Base-by-base conservation (phyloP, 2,329 filamentous ascomycete species). In the Xylariaceae sp. region DNA sequence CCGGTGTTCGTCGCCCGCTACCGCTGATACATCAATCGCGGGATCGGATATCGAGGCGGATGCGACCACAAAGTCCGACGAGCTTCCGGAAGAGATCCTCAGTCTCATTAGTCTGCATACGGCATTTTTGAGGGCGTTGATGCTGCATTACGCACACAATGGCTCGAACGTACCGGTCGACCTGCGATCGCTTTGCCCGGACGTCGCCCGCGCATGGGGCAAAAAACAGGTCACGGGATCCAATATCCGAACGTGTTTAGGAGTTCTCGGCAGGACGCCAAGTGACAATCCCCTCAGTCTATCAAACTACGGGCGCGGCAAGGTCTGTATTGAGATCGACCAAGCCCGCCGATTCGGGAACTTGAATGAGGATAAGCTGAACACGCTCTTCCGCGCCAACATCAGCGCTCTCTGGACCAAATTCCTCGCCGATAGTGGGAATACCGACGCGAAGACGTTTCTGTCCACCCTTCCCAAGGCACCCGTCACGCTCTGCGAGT, bases 71-170 rank as follows among this genome's bases (percentile, higher is more conserved):
- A 64, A 63, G 6, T n/a, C 51, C 7, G 16, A 34, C 19, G 49
- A 54, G 39, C 73, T 85, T 5, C 81, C 79, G 10, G 66, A 65
- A 16, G 80, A 83, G 61, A 71, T 84, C 39, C 68, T 75, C 53
- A 81, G 87, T 46, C 73, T 90, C 15, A 70, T 88, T 47, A 73
- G 79, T 53, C 74, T 92, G 22, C 83, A 90, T 67, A 75, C 76
- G 39, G 78, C 84, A 10, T 87, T 91, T 61, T 74, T 89, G 54
- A 84, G 85, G 63, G 84, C 86, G 0, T 73, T 89, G 21, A 79
- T 81, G 0, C 72, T 91, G 9, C 86, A 90, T 63, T 79, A 83
- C 56, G 85, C 85, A 1, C 87, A 92, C 70, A 83, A 86, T 67
- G 84, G 85, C 55, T 72, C 74, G 29, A 74, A 77, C 44, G 76